These are phyloP conservation scores for Polygonum maritimum DNA, from an alignment of 148 eudicot genomes.

Conservation along the genomic window DNA sequence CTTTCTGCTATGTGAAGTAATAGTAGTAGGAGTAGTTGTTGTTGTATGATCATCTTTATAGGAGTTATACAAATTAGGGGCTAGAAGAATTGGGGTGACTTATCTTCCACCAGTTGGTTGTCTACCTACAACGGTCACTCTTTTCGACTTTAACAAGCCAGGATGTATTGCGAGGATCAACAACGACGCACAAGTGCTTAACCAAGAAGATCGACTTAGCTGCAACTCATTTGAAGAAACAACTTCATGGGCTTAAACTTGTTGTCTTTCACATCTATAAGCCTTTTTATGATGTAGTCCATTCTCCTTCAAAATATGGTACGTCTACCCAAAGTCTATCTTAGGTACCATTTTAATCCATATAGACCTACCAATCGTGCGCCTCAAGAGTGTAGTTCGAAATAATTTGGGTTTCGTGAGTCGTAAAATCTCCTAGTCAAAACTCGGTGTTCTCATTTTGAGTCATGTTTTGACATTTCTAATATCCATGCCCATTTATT, in stretches of 20 bases:
- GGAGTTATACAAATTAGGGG: slow-evolving; percentile 68
- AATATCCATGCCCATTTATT: background rate
- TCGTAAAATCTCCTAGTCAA: no score
- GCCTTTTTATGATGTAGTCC: slow-evolving; percentile 64
- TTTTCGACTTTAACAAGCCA: slow-evolving; percentile 48
- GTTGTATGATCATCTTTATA: slow-evolving; percentile 18
- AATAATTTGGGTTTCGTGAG: no score
- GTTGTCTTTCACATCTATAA: slow-evolving; percentile 75
- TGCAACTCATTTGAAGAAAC: slow-evolving; percentile 41
- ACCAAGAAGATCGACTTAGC: slow-evolving; percentile 74
- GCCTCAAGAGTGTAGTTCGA: no score
- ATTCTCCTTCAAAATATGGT: slow-evolving; percentile 60
- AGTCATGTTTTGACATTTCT: background rate
- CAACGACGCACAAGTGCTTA: slow-evolving; percentile 58
- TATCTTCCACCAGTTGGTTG: slow-evolving; percentile 93
- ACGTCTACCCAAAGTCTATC: slow-evolving; percentile 1
- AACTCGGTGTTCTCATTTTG: no score
- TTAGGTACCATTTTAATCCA: background rate
- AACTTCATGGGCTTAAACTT: slow-evolving; percentile 60
- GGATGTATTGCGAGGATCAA: slow-evolving; percentile 71
- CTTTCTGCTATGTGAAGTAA: slow-evolving; percentile 16
- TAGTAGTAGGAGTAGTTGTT: background rate
- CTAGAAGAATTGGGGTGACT: slow-evolving; percentile 88
- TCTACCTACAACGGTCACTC: slow-evolving; percentile 52
- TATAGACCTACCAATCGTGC: background rate